Evolutionary conservation across 768 basidiomycete species (phyloP), one percentile per base, ranked within the genome.

Genomic region (Piloderma croceum): DNA sequence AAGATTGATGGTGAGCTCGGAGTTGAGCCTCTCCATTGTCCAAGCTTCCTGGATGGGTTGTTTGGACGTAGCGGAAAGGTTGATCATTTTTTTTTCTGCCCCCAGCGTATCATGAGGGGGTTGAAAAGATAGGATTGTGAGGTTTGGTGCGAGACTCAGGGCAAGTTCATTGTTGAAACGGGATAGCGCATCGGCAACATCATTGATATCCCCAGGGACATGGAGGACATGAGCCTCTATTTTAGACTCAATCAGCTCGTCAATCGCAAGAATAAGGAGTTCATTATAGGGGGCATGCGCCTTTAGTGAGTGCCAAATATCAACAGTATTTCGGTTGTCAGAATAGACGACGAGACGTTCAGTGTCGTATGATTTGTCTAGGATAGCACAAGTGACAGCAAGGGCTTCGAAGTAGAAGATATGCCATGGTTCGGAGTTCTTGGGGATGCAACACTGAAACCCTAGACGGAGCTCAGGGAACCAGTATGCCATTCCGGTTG

Each of bases 111-210:
- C n/a, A 9, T 24, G 34, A 36, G 52, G 52, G 45, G 52, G 52
- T 42, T 38, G 3, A 43, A 51, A 51, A 6, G n/a, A 11, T 7
- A 11, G 13, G 24, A 50, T 35, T 7, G 9, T 5, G 17, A 50
- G 31, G n/a, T 17, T 23, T 18, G 53, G 53, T 7, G 4, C 13
- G 7, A 36, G 19, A 6, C 5, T 0, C 2, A 4, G 18, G 4
- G 48, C 44, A 10, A 31, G 3, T 18, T 39, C 35, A 18, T 41
- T 10, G 18, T 60, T 34, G 13, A 12, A 5, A n/a, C 53, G 53
- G 1, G 58, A 62, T 1, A 66, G 40, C 0, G 54, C 49, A 33
- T 63, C 62, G 2, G 59, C 62, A 2, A 60, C 44, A 2, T 23
- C 12, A 34, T 62, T 63, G 1, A 47, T 4, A 6, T 47, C 38